Base-by-base conservation (phyloP, 139 green algal species). In the Diplosphaera chodatii region DNA sequence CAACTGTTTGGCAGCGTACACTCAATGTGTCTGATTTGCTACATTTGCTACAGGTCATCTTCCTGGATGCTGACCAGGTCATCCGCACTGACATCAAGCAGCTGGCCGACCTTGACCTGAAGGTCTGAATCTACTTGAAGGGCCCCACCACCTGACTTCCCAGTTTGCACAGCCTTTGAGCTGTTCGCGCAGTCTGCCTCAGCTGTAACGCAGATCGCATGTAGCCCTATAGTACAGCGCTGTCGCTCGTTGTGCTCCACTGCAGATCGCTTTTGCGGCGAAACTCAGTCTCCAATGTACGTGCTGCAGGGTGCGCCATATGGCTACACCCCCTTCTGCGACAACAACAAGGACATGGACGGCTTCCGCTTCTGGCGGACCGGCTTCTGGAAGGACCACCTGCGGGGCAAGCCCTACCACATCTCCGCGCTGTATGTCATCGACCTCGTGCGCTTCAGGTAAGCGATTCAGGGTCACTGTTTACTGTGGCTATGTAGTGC, bases 281-380 rank as follows among this genome's bases (percentile, higher is more conserved):
- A 10, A 48, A 48, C 37, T n/a, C 48, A 59, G 48, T 3, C 22
- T 59, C 18, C 37, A 20, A 20, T 48, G 8, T 20, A 48, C 48
- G 10, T 1, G 18, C n/a, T 62, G 25, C 80, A 96, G 74, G 94
- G 95, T 22, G 85, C 85, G 1, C 91, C 95, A 4, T 89, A 96
- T 28, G 95, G 85, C 15, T 99, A 98, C 90, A 98, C 94, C 0
- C 95, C 95, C 37, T 97, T 99, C 81, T 99, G 95, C 78, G 90
- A 99, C 87, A 97, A 92, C 86, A 98, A 98, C 84, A 85, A 82
- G 37, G 91, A 95, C 40, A 95, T 93, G 88, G 95, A 99, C 33
- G 95, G 94, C 37, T 99, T 96, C 85, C 75, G 94, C 63, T 99
- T 99, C 82, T 99, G 95, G 95, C 98, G 98, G 79, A 84, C 91